These are phyloP conservation scores for Bolboschoenoplectus hybrid DNA, from an alignment of 202 grass and related monocot genomes.

Conservation along the genomic window DNA sequence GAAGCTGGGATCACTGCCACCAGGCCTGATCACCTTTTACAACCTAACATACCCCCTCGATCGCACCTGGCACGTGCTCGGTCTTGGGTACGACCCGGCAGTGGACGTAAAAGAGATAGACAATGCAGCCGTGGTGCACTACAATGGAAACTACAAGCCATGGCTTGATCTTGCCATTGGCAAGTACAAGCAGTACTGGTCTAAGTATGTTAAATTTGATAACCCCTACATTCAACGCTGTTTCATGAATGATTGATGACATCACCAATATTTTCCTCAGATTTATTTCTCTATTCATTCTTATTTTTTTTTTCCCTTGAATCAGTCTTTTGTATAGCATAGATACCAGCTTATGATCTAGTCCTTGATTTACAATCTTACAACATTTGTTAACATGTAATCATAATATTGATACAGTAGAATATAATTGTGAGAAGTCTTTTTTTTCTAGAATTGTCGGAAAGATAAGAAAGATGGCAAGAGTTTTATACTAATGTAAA, in stretches of 20 bases:
- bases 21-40: constrained; percentile 97
- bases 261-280: constrained; percentile 19
- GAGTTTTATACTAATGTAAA: background rate
- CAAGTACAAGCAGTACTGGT: constrained; percentile 91
- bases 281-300: constrained; percentile 13
- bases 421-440: background rate
- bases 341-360: constrained; percentile 35
- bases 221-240: constrained; percentile 64
- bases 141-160: constrained; percentile 97
- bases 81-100: constrained; percentile 95
- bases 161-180: constrained; percentile 96
- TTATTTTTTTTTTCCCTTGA: constrained; percentile 2
- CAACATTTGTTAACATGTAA: constrained; percentile 10
- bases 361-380: constrained; percentile 34
- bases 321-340: constrained; percentile 34
- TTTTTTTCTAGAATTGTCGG: background rate
- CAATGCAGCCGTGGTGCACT: constrained; percentile 78
- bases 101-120: constrained; percentile 75
- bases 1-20: constrained; percentile 89
- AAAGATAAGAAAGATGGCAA: background rate
- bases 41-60: constrained; percentile 85
- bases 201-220: constrained; percentile 75
- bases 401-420: constrained; percentile 12
- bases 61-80: constrained; percentile 88
- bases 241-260: constrained; percentile 58